A percentile compares a stretch with the other conserved stretches of the same genome.
Evolutionary conservation across 768 basidiomycete genomes (phyloP).

Genomic region (Russula emetica): DNA sequence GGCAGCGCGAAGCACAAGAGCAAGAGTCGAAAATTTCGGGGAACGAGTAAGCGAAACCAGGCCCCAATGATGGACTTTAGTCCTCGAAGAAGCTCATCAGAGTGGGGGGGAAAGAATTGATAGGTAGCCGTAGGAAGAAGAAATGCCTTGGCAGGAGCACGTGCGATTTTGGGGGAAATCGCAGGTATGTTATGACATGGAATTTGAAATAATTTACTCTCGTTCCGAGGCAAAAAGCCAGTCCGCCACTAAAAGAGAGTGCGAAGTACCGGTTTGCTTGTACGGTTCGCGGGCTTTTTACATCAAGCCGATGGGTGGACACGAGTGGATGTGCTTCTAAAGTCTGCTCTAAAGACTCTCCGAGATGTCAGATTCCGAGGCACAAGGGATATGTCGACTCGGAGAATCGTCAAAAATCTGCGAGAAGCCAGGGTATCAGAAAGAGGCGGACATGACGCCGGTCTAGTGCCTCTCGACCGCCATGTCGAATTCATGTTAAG

Average conservation of each 20-base stretch:
- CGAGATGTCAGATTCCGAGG: constrained; percentile 9
- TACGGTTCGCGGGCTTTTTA: neutral
- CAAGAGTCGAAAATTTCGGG: neutral
- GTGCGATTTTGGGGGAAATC: neutral
- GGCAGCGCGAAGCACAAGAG: neutral
- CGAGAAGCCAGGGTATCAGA: neutral
- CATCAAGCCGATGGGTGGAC: constrained; percentile 4
- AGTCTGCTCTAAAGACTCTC: neutral
- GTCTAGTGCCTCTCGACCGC: neutral
- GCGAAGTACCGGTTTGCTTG: neutral
- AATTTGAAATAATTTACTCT: neutral
- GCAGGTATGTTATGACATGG: neutral
- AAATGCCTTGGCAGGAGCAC: neutral
- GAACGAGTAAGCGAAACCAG: no score
- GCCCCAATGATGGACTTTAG: neutral
- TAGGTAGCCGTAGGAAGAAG: neutral
- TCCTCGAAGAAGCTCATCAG: neutral
- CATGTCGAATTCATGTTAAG: neutral
- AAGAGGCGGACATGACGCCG: neutral
- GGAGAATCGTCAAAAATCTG: constrained; percentile 13
- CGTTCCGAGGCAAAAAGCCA: neutral
- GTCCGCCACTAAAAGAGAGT: neutral
- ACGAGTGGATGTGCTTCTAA: neutral
- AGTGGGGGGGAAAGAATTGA: neutral
- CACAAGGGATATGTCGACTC: constrained; percentile 12